Conservation (phyloP, 495 filamentous ascomycete species). For the Rusavskia elegans region DNA sequence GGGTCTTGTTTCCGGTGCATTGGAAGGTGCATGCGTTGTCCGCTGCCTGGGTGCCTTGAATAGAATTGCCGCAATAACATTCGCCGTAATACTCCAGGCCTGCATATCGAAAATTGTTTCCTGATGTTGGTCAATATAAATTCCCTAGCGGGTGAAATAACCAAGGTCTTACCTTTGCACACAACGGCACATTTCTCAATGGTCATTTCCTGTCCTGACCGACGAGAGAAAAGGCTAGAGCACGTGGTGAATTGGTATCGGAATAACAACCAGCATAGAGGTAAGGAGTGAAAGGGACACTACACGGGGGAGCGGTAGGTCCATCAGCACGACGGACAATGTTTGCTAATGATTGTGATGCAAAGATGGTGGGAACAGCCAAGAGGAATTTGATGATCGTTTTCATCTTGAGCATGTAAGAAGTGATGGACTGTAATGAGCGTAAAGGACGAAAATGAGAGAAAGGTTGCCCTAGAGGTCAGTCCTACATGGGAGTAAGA, state of each 20-base stretch:
- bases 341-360: not conserved
- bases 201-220: conserved; percentile 26
- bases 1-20: conserved; percentile 27
- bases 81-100: conserved; percentile 38
- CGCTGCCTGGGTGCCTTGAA: conserved; percentile 13
- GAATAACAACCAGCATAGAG: conserved; percentile 36
- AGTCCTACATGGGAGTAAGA: no score
- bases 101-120: conserved; percentile 37
- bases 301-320: not conserved
- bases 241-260: conserved; percentile 18
- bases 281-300: conserved; percentile 25
- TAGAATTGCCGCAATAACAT: conserved; percentile 35
- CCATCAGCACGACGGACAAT: not conserved
- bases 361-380: not conserved
- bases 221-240: conserved; percentile 26
- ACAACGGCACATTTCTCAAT: conserved; percentile 33
- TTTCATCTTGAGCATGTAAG: no score
- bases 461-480: no score
- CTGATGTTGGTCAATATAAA: not conserved
- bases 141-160: not conserved
- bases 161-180: conserved; percentile 27
- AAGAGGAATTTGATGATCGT: not conserved
- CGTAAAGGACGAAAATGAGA: no score
- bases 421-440: no score
- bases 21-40: conserved; percentile 27